Percentiles rank a stretch among this genome's conserved stretches.
phyloP scores from a whole-genome alignment of 805 yeast genomes.

The Myxozyma sirexii region DNA sequence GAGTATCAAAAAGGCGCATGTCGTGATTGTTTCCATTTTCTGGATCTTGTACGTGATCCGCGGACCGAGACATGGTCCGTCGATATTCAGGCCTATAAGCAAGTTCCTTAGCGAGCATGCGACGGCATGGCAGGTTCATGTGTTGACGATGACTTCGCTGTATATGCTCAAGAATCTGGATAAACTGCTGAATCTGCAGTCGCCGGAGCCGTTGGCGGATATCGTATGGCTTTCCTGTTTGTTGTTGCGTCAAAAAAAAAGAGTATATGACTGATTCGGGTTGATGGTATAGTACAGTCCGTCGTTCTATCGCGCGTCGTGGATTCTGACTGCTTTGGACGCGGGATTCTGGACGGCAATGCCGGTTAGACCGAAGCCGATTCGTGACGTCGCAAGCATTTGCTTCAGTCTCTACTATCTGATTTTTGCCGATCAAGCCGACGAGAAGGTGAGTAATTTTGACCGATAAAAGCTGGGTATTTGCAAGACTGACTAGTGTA shows the following conservation, averaged over 20 bases:
- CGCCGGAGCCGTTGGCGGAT: constrained; percentile 39
- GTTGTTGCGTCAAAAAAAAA: too few relatives aligned
- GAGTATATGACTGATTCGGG: not conserved
- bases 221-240: constrained; percentile 8
- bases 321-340: constrained; percentile 41
- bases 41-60: constrained; percentile 36
- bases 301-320: constrained; percentile 38
- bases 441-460: constrained; percentile 33
- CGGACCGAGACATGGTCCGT: constrained; percentile 40
- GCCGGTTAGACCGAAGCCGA: constrained; percentile 33
- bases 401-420: constrained; percentile 38
- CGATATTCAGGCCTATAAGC: constrained; percentile 26
- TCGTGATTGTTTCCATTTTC: constrained; percentile 33
- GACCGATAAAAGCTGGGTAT: too few relatives aligned
- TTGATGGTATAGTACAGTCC: constrained; percentile 31
- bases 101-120: constrained; percentile 29
- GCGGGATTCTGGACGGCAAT: constrained; percentile 44
- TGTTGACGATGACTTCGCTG: constrained; percentile 38
- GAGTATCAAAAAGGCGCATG: constrained; percentile 37
- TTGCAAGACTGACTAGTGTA: too few relatives aligned
- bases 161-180: constrained; percentile 40
- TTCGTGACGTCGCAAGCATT: constrained; percentile 37
- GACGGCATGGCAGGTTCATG: constrained; percentile 41
- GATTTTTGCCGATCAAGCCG: constrained; percentile 41
- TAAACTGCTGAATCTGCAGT: constrained; percentile 36